Evolutionary conservation across 2,329 filamentous ascomycete species (phyloP).

Genomic region (Cladosporium velox): DNA sequence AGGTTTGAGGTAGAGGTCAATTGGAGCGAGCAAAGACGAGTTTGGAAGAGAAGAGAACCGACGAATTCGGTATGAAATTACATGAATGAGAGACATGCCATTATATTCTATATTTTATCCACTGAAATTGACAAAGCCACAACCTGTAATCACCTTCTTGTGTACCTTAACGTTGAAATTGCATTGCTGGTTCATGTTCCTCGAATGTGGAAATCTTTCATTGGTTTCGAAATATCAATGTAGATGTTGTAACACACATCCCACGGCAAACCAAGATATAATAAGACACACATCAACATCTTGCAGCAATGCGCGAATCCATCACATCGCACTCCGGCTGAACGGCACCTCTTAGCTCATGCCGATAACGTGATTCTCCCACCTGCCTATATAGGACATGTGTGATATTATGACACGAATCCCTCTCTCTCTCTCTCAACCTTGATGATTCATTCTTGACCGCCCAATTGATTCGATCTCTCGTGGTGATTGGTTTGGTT

Average conservation of each 20-base stretch:
- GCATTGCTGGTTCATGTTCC: neutral
- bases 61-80: constrained; percentile 7
- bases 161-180: neutral
- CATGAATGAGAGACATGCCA: constrained; percentile 15
- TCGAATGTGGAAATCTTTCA: neutral
- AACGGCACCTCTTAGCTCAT: neutral
- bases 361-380: neutral
- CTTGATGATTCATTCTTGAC: neutral
- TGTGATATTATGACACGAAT: neutral
- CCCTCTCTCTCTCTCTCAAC: neutral
- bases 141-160: neutral
- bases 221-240: neutral
- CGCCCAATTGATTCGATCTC: neutral
- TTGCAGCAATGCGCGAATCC: neutral
- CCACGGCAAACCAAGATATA: neutral
- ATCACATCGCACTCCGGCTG: neutral
- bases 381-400: neutral
- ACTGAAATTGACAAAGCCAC: constrained; percentile 1
- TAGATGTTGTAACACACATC: neutral
- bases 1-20: constrained; percentile 5
- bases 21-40: neutral
- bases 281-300: too few species aligned
- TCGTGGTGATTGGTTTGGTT: neutral
- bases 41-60: neutral
- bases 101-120: constrained; percentile 14